A percentile compares a stretch with the other conserved stretches of the same genome.
phyloP scores from a whole-genome alignment of 768 basidiomycete species.

The Hydnomerulius pinastri region DNA sequence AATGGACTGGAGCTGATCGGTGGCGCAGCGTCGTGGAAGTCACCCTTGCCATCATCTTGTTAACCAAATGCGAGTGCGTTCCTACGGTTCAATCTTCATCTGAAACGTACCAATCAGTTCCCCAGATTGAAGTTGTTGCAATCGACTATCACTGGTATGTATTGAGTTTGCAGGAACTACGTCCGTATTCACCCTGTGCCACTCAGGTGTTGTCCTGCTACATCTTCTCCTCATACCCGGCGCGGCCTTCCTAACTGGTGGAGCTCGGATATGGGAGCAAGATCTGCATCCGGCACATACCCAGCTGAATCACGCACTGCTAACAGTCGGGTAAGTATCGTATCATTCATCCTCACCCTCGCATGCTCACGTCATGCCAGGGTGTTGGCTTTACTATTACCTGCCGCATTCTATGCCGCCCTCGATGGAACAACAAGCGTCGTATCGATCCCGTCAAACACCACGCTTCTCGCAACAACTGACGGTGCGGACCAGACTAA shows the following conservation, averaged over 20 bases:
- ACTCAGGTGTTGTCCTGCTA: constrained; percentile 65
- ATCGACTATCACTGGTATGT: constrained; percentile 64
- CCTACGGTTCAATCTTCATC: background rate
- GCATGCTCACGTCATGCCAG: constrained; percentile 32
- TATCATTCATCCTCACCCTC: background rate
- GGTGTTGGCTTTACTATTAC: constrained; percentile 62
- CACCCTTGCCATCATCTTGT: constrained; percentile 66
- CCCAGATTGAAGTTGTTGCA: constrained; percentile 62
- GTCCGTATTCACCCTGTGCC: background rate
- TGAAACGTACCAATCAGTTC: too few species aligned
- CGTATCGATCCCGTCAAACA: constrained; percentile 34
- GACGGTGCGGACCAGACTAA: too few species aligned
- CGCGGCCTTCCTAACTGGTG: constrained; percentile 68
- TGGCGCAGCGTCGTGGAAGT: constrained; percentile 63
- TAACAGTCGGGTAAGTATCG: constrained; percentile 61
- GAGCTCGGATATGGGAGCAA: constrained; percentile 66
- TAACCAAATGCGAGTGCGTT: constrained; percentile 71
- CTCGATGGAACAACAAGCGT: constrained; percentile 38
- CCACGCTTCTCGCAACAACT: too few species aligned
- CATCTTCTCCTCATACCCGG: constrained; percentile 75
- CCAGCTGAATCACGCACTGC: constrained; percentile 67
- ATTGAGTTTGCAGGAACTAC: background rate
- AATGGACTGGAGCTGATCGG: background rate
- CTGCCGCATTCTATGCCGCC: constrained; percentile 68
- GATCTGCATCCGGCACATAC: constrained; percentile 65